Percentiles rank a stretch among this genome's conserved stretches.
Conservation (phyloP, 371 early-diverging fungal species). For the Rhizopus microsporus region DNA sequence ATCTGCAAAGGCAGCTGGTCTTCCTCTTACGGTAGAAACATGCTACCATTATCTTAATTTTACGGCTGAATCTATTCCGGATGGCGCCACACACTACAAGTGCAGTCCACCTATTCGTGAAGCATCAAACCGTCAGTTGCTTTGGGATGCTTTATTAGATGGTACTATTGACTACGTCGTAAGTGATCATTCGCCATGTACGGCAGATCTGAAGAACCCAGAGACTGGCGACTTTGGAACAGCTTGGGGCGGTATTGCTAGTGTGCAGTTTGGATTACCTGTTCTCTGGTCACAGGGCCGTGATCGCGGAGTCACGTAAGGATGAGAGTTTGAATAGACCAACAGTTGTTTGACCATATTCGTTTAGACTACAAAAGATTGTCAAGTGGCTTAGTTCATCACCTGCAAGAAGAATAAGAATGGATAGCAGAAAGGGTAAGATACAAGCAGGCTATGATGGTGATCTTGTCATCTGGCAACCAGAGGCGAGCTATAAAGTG, state of each 20-base stretch:
- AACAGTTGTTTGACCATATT: slow-evolving; percentile 3
- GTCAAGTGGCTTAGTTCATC: slow-evolving; percentile 67
- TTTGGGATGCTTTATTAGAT: slow-evolving; percentile 78
- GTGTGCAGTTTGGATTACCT: slow-evolving; percentile 80
- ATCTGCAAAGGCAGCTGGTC: slow-evolving; percentile 69
- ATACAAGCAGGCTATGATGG: slow-evolving; percentile 70
- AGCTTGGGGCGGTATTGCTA: slow-evolving; percentile 87
- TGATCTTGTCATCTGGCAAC: slow-evolving; percentile 80
- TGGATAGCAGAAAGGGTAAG: slow-evolving; percentile 68
- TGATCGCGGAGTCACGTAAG: slow-evolving; percentile 64
- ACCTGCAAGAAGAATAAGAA: slow-evolving; percentile 66
- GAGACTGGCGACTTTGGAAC: slow-evolving; percentile 73
- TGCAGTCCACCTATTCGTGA: slow-evolving; percentile 88
- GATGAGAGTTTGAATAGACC: background rate
- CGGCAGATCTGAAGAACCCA: slow-evolving; percentile 71
- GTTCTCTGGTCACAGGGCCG: slow-evolving; percentile 82
- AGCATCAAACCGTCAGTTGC: slow-evolving; percentile 64
- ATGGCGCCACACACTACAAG: slow-evolving; percentile 80
- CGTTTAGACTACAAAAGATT: slow-evolving; percentile 57
- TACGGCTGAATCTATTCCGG: slow-evolving; percentile 68
- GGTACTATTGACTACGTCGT: slow-evolving; percentile 84
- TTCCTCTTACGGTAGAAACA: slow-evolving; percentile 78
- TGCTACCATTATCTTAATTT: slow-evolving; percentile 82
- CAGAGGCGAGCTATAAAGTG: slow-evolving; percentile 63
- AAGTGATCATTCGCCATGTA: slow-evolving; percentile 85